phyloP scores from a whole-genome alignment of 306 rosid species.

The Corylus heterophylla region DNA sequence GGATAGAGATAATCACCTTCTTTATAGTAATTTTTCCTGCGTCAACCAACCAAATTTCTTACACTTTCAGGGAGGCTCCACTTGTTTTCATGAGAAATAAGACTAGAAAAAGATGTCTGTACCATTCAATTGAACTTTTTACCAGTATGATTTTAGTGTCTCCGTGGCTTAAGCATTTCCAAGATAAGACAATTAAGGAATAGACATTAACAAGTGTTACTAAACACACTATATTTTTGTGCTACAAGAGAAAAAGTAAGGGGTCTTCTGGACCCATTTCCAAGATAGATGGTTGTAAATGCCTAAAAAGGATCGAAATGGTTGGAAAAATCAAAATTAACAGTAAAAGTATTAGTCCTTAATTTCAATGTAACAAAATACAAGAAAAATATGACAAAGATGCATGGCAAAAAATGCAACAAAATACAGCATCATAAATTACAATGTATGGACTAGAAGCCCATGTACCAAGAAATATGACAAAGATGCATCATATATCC shows the following conservation, averaged over 20 bases:
- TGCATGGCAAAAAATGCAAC: constrained; percentile 11
- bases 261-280: background rate
- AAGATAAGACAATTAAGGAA: background rate
- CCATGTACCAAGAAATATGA: background rate
- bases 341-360: background rate
- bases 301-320: background rate
- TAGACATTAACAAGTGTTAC: background rate
- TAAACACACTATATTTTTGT: background rate
- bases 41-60: constrained; percentile 21
- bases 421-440: constrained; percentile 11
- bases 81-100: constrained; percentile 3
- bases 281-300: background rate
- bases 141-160: background rate
- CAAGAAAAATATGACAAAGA: constrained; percentile 7
- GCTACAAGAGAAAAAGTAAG: constrained; percentile 9
- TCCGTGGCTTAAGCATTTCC: background rate
- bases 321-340: constrained; percentile 8
- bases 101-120: background rate
- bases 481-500: background rate
- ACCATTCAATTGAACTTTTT: background rate
- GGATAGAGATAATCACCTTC: constrained; percentile 84
- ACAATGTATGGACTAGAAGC: background rate
- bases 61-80: constrained; percentile 10
- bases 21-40: constrained; percentile 83
- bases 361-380: no score